Conservation (phyloP, 805 yeast genomes). For the Candida anglica region DNA sequence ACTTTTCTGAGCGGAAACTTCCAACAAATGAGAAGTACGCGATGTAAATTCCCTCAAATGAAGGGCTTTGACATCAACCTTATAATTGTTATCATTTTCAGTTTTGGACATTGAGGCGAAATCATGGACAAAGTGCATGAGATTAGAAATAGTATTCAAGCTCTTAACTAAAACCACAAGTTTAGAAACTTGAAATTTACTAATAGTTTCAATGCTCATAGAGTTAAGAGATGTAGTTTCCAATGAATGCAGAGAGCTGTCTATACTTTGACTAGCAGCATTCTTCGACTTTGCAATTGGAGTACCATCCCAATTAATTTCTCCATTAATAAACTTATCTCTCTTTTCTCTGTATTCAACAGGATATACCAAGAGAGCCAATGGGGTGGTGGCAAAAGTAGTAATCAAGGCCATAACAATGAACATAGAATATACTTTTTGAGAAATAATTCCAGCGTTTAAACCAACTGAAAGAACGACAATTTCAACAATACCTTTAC, state of each 20-base stretch:
- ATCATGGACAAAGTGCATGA: constrained; percentile 29
- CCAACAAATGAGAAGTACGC: constrained; percentile 65
- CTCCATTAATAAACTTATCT: constrained; percentile 24
- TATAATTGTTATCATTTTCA: constrained; percentile 9
- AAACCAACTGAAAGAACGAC: constrained; percentile 75
- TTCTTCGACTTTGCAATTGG: constrained; percentile 5
- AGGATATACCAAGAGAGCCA: constrained; percentile 62
- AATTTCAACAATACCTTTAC: constrained; percentile 85
- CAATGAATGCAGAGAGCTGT: neutral
- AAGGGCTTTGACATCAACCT: constrained; percentile 42
- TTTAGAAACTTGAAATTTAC: constrained; percentile 17
- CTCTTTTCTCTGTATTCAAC: constrained; percentile 52
- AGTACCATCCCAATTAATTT: constrained; percentile 23
- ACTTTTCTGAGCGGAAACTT: constrained; percentile 45
- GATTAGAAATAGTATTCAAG: constrained; percentile 28
- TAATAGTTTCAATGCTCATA: constrained; percentile 11
- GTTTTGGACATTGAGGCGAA: constrained; percentile 17
- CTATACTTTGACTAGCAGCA: constrained; percentile 3
- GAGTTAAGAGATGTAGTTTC: neutral
- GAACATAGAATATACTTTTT: constrained; percentile 72
- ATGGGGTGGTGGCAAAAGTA: constrained; percentile 77
- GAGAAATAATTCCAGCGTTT: constrained; percentile 62
- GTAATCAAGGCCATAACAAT: constrained; percentile 77
- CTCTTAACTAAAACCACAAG: constrained; percentile 24
- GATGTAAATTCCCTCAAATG: constrained; percentile 60